Evolutionary conservation across 371 early-diverging fungal species (phyloP), one percentile per base, ranked within the genome.

Genomic region (Coemansia sp.): DNA sequence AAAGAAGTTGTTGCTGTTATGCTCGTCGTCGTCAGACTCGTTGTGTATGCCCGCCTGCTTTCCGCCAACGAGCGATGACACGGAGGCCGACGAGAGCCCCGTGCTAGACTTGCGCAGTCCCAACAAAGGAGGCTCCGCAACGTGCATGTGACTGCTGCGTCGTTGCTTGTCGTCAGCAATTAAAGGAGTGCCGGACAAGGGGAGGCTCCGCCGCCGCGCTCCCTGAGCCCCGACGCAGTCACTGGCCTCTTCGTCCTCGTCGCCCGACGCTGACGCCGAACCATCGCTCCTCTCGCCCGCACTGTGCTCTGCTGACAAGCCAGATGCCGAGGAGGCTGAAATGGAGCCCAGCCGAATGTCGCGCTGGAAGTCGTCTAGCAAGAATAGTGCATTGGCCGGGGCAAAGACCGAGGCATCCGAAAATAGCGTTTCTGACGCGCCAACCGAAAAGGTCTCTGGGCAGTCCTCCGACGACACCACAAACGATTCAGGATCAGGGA

Each of bases 401-500:
- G 74, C 64, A 50, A 74, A 74, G 2, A 68, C 48, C 65, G 74
- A 74, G 9, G 64, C 68, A n/a, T 74, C 74, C 7, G 68, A 39
- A 57, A 72, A 68, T 38, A 68, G 55, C 1, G 74, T 57, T 44
- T 74, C 74, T 3, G 69, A 53, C 1, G 69, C 54, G 11, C 69
- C 62, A 3, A 62, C 69, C 3, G 74, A 74, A 46, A 74, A 64
- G 6, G 74, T 60, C 51, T 74, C 74, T 14, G 74, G 69, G n/a
- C 61, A 52, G 50, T 64, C 74, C 24, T 54, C 33, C 38, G 74
- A 69, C 49, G 69, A 69, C 4, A 74, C 69, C 31, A 74, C 74
- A 69, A 74, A 74, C 9, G 69, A 74, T 42, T 74, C 74, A 2
- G 74, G 74, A 53, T 74, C 74, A 11, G 74, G 69, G 11, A 74